Conservation (phyloP, 176 grass and related monocot genomes). For the Panicum miliaceum region DNA sequence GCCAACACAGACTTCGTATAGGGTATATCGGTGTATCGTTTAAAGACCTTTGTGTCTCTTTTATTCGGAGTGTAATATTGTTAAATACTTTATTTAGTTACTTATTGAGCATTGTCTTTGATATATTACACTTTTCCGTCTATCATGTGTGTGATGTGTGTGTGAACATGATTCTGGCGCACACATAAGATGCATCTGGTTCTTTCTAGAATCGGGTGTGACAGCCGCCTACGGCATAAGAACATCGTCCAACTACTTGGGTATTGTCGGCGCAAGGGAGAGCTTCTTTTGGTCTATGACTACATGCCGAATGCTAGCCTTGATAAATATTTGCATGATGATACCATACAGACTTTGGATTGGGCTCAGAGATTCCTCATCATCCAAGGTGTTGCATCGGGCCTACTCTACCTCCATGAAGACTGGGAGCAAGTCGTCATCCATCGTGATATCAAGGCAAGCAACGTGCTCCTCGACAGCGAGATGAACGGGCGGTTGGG, state of each 20-base stretch:
- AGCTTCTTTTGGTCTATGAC: constrained; percentile 40
- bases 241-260: constrained; percentile 27
- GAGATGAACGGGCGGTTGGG: constrained; percentile 34
- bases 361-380: constrained; percentile 53
- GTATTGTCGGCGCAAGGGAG: constrained; percentile 25
- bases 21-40: too few relatives aligned
- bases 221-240: background rate
- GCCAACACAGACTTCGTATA: too few relatives aligned
- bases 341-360: background rate
- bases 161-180: too few relatives aligned
- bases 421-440: constrained; percentile 60
- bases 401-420: constrained; percentile 58
- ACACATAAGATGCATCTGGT: too few relatives aligned
- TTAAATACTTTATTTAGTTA: too few relatives aligned
- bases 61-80: too few relatives aligned
- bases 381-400: constrained; percentile 53
- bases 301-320: constrained; percentile 31
- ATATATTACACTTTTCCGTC: too few relatives aligned
- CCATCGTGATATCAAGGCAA: constrained; percentile 61
- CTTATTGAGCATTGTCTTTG: too few relatives aligned
- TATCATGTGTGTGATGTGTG: too few relatives aligned
- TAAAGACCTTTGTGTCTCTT: too few relatives aligned
- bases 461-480: constrained; percentile 59
- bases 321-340: constrained; percentile 9
- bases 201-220: too few relatives aligned